Evolutionary conservation across 1,284 basidiomycete species (phyloP).

Genomic region (Boletellus sp.): DNA sequence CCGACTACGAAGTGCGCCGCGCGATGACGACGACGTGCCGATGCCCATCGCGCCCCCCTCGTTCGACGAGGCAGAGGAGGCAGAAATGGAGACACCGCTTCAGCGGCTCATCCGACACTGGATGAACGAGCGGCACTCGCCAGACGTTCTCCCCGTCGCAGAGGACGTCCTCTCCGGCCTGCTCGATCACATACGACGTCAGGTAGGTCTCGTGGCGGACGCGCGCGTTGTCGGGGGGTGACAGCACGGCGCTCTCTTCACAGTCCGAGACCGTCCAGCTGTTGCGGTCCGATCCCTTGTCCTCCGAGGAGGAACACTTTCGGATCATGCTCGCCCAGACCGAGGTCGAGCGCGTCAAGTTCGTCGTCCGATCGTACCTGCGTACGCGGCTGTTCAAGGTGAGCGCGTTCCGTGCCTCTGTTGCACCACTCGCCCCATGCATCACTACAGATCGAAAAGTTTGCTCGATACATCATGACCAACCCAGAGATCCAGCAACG

Average conservation of each 20-base stretch:
- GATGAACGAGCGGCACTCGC: slow-evolving; percentile 84
- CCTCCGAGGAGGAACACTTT: slow-evolving; percentile 88
- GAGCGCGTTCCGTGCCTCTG: neutral
- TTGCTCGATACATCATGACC: slow-evolving; percentile 70
- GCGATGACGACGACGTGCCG: slow-evolving; percentile 17
- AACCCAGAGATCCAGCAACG: slow-evolving; percentile 67
- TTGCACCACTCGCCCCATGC: neutral
- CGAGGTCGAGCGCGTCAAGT: slow-evolving; percentile 90
- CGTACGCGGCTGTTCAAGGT: slow-evolving; percentile 86
- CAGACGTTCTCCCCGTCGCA: slow-evolving; percentile 74
- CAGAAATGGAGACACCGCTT: slow-evolving; percentile 40
- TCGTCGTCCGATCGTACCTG: slow-evolving; percentile 82
- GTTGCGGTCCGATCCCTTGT: slow-evolving; percentile 71
- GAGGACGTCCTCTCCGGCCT: slow-evolving; percentile 70
- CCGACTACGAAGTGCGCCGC: slow-evolving; percentile 28
- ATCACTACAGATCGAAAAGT: slow-evolving; percentile 74
- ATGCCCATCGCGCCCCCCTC: slow-evolving; percentile 13
- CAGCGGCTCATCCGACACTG: slow-evolving; percentile 73
- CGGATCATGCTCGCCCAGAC: slow-evolving; percentile 88
- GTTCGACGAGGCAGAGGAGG: slow-evolving; percentile 23
- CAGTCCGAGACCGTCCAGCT: slow-evolving; percentile 65
- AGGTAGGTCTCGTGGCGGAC: slow-evolving; percentile 51
- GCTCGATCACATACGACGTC: slow-evolving; percentile 80
- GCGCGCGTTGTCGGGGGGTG: no score
- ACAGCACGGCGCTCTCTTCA: neutral